Evolutionary conservation across 352 stramenopile species (phyloP), one percentile per base, ranked within the genome.

Genomic region (Phytophthora citricola): DNA sequence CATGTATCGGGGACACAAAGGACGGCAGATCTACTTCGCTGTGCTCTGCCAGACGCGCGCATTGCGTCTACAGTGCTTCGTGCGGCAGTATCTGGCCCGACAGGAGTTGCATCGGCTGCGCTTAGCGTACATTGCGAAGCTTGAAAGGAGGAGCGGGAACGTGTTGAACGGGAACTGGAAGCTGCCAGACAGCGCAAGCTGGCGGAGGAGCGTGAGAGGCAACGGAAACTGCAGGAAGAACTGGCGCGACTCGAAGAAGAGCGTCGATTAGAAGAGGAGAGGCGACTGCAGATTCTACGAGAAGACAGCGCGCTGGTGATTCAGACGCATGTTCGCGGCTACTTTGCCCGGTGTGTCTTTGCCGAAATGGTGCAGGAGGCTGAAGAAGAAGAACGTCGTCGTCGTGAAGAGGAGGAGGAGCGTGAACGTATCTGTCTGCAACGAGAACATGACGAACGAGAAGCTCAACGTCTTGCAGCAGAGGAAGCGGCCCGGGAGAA

Each of bases 31-130:
- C 6, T 85, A 63, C 64, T 54, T 73, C 10, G 64, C 48, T 0
- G 58, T 67, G 32, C 41, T 89, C 15, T 78, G 77, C 17, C 60
- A 87, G 20, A 66, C 63, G 44, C 71, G 79, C n/a, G 78, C 79
- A 1, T 29, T 79, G 22, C 75, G 73, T 17, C 69, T 89, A 41
- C 77, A 89, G 69, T 89, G 84, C 55, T 81, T 72, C 27, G 66
- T 69, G 52, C 70, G 81, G 0, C 60, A 78, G 43, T 77, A 61
- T 40, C 24, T 78, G 1, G 78, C 80, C 14, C 78, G 79, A 3
- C 69, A 79, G 26, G 55, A 79, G 41, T 26, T 90, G 12, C 12
- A 11, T 12, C 41, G 40, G 24, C 77, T 74, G 3, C 73, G 67
- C 10, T 49, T 58, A 20, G 73, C 61, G n/a, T 81, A 87, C 41